Evolutionary conservation across 1,139 yeast species (phyloP).

Genomic region (Wickerhamiella infanticola): DNA sequence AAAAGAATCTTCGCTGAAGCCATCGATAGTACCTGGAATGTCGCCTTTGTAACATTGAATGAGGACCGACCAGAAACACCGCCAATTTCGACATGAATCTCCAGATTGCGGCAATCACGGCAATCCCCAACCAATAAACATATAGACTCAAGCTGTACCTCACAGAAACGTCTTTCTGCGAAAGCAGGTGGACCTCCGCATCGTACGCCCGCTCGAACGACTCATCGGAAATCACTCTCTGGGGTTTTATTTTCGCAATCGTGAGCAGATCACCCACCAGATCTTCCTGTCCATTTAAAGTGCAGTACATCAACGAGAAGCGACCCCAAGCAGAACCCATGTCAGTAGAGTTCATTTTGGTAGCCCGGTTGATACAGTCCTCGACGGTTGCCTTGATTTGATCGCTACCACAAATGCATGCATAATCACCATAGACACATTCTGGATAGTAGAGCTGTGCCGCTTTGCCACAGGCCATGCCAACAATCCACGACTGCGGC

Average conservation of each 20-base stretch:
- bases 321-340: conserved; percentile 22
- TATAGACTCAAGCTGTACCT: conserved; percentile 24
- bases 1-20: conserved; percentile 16
- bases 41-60: conserved; percentile 14
- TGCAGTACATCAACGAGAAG: conserved; percentile 18
- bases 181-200: conserved; percentile 16
- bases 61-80: conserved; percentile 16
- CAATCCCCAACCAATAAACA: conserved; percentile 23
- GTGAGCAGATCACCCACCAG: neutral
- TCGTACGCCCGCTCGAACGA: conserved; percentile 10
- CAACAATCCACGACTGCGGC: conserved; percentile 22
- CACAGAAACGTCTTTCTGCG: conserved; percentile 21
- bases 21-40: conserved; percentile 15
- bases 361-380: conserved; percentile 14
- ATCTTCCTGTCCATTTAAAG: conserved; percentile 8
- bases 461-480: conserved; percentile 22
- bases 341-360: conserved; percentile 12
- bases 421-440: conserved; percentile 19
- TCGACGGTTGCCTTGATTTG: conserved; percentile 22
- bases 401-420: conserved; percentile 21
- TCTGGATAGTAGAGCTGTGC: conserved; percentile 16
- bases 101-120: conserved; percentile 13
- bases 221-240: conserved; percentile 6
- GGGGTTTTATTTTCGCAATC: conserved; percentile 9
- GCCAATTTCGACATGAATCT: conserved; percentile 14